Conservation (phyloP, 1,284 basidiomycete genomes). For the Filobasidium uniguttulatum region DNA sequence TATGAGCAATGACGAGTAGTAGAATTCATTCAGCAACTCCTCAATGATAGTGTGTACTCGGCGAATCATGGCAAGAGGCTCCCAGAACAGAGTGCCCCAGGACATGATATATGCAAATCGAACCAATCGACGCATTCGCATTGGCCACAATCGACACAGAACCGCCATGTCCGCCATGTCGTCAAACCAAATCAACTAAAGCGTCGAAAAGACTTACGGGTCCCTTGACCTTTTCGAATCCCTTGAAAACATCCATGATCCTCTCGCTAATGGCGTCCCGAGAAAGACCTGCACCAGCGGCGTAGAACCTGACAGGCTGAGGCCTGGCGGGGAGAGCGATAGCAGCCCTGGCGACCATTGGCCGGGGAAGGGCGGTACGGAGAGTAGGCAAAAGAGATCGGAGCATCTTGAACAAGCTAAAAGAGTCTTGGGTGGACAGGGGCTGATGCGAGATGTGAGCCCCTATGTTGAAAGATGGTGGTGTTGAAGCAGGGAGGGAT, state of each 20-base stretch:
- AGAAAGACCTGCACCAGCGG: constrained; percentile 58
- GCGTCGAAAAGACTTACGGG: no score
- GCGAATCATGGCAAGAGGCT: no score
- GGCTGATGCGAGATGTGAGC: constrained; percentile 1
- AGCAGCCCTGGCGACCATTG: constrained; percentile 9
- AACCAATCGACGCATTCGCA: no score
- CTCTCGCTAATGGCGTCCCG: constrained; percentile 65
- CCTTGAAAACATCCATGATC: constrained; percentile 76
- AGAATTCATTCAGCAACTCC: no score
- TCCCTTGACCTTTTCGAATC: constrained; percentile 86
- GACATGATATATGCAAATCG: no score
- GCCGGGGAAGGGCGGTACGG: constrained; percentile 14
- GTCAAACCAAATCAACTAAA: no score
- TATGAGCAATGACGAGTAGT: no score
- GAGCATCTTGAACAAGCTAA: constrained; percentile 22
- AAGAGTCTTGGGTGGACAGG: constrained; percentile 1
- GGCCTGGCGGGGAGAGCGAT: constrained; percentile 12
- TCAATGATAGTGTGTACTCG: no score
- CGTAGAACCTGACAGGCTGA: constrained; percentile 44
- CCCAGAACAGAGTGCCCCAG: no score
- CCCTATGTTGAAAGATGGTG: neutral
- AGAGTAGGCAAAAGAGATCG: constrained; percentile 23
- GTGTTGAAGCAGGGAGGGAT: neutral
- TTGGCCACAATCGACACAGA: no score
- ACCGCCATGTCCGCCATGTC: no score